Evolutionary conservation across 2,329 filamentous ascomycete genomes (phyloP), one percentile per base, ranked within the genome.

Genomic region (Pyrenochaeta sp.): DNA sequence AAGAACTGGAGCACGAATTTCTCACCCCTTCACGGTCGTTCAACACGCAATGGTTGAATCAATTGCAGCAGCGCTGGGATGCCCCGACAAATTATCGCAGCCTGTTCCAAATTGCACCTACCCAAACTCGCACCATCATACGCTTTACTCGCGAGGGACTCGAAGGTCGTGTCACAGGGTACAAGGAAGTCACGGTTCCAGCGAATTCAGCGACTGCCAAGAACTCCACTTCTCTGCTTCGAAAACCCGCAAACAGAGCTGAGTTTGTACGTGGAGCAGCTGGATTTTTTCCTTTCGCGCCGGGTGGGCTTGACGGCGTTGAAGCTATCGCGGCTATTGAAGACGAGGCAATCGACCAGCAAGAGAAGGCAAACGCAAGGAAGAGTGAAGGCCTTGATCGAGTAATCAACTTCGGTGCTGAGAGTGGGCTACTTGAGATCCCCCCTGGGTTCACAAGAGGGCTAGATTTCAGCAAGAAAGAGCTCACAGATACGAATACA

Each of bases 261-360:
- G 92, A 97, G 35, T 96, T 97, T 71, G 92, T 97, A 9, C 83
- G 93, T 49, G 94, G 94, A 10, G 92, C 89, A 23, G 90, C 92
- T 6, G 93, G 93, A 0, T 96, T 95, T 74, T 95, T 96, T 47
- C 93, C 93, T 0, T 96, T 97, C 72, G 87, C 91, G 0, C 93
- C 93, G 1, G 92, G 92, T 41, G 94, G 94, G 1, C 73, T 97
- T 10, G 92, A 96, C 48, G 85, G 86, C 2, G 87, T 96, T 15
- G 89, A 96, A 68, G 88, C 89, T 2, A 86, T 91, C 7, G 90
- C 92, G 19, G 89, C 89, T 4, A 78, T 90, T 38, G 93, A 96
- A 67, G 88, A 91, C 35, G 86, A 93, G 61, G 78, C 84, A 23
- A 77, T 86, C 13, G 77, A 81, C 35, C 76, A 77, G 24, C 79